Conservation (phyloP, 148 eudicot species). For the Rhododendron henanense region DNA sequence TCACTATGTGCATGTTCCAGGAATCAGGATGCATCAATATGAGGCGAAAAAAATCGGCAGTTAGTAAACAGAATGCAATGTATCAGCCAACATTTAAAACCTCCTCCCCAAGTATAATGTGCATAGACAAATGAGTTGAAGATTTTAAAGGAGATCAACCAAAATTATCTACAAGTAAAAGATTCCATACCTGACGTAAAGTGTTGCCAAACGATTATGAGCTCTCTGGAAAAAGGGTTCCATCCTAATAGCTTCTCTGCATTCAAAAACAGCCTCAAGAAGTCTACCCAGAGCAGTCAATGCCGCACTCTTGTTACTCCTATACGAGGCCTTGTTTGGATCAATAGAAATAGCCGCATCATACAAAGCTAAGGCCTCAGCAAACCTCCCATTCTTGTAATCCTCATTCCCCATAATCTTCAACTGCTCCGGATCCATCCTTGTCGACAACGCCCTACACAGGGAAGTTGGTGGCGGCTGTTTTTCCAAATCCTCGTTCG, state of each 20-base stretch:
- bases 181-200: conserved; percentile 53
- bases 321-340: conserved; percentile 77
- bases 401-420: conserved; percentile 94
- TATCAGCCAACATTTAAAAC: neutral
- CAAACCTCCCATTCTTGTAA: conserved; percentile 87
- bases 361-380: conserved; percentile 81
- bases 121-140: neutral
- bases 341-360: conserved; percentile 89
- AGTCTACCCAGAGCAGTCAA: conserved; percentile 81
- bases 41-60: neutral
- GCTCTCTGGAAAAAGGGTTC: conserved; percentile 87
- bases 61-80: neutral
- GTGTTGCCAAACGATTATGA: conserved; percentile 84
- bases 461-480: conserved; percentile 29
- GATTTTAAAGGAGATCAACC: neutral
- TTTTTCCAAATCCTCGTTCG: conserved; percentile 25
- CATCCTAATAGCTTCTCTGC: conserved; percentile 81
- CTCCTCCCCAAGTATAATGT: neutral
- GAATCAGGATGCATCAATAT: neutral
- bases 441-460: conserved; percentile 79
- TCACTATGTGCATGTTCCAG: neutral
- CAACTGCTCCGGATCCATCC: conserved; percentile 94
- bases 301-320: conserved; percentile 94
- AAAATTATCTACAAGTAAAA: neutral
- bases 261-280: conserved; percentile 90